Conservation (phyloP, 805 yeast species). For the Peterozyma toletana region DNA sequence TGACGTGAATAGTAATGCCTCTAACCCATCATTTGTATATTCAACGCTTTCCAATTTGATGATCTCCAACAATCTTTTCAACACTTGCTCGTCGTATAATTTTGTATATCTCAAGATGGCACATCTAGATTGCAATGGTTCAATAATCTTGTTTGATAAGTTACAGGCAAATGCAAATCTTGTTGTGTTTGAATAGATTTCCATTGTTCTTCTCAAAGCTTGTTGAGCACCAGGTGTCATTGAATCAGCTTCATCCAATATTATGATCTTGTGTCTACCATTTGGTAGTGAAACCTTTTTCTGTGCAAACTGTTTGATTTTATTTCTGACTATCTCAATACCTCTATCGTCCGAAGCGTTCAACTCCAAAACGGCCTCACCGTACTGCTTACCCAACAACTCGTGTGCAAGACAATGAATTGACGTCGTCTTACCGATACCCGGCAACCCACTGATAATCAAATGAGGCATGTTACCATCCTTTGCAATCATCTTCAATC, state of each 20-base stretch:
- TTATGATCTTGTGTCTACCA: conserved; percentile 88
- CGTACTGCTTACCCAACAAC: conserved; percentile 63
- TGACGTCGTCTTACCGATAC: conserved; percentile 96
- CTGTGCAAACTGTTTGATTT: conserved; percentile 94
- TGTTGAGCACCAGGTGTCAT: conserved; percentile 98
- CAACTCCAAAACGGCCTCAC: conserved; percentile 83
- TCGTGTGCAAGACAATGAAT: conserved; percentile 85
- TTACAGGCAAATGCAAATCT: conserved; percentile 99
- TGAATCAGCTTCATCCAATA: conserved; percentile 92
- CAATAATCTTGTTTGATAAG: conserved; percentile 89
- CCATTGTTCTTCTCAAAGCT: conserved; percentile 93
- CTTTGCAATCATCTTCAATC: conserved; percentile 74
- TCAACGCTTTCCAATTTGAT: conserved; percentile 64
- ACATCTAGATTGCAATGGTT: conserved; percentile 94
- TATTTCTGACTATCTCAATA: conserved; percentile 89
- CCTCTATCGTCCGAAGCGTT: conserved; percentile 98
- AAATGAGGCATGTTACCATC: conserved; percentile 98
- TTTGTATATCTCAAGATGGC: conserved; percentile 84
- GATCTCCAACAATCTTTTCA: conserved; percentile 67
- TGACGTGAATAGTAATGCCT: conserved; percentile 88
- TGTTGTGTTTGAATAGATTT: conserved; percentile 88
- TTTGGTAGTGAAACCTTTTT: conserved; percentile 82
- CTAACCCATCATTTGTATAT: conserved; percentile 82
- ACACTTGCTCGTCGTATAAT: conserved; percentile 77
- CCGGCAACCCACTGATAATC: conserved; percentile 94